phyloP scores from a whole-genome alignment of 768 basidiomycete species.

The Tephrocybe sp. region DNA sequence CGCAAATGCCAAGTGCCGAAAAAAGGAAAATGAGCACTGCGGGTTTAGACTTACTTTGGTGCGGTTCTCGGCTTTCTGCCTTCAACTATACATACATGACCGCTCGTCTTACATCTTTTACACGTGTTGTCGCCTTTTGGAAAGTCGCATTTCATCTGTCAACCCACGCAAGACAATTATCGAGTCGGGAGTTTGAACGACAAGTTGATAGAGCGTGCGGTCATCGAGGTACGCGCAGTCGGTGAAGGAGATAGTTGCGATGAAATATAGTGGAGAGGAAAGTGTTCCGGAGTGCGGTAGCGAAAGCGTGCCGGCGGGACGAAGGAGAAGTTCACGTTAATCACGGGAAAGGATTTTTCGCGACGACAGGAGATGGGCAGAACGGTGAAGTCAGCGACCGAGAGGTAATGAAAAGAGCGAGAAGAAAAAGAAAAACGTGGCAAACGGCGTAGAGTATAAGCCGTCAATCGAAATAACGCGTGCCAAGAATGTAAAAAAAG shows the following conservation, averaged over 20 bases:
- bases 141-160: slow-evolving; percentile 88
- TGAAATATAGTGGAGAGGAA: background rate
- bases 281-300: background rate
- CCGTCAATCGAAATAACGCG: slow-evolving; percentile 14
- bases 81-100: slow-evolving; percentile 81
- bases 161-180: slow-evolving; percentile 7
- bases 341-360: slow-evolving; percentile 13
- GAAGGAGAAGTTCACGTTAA: slow-evolving; percentile 9
- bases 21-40: slow-evolving; percentile 19
- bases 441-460: slow-evolving; percentile 12
- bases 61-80: slow-evolving; percentile 76
- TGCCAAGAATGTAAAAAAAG: slow-evolving; percentile 14
- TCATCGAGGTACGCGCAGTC: too few relatives aligned
- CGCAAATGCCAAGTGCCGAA: slow-evolving; percentile 13
- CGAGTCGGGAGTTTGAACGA: background rate
- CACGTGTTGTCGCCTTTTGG: slow-evolving; percentile 73
- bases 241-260: background rate
- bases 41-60: slow-evolving; percentile 68
- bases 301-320: slow-evolving; percentile 9
- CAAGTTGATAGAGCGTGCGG: too few relatives aligned
- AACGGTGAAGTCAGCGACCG: slow-evolving; percentile 12
- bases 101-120: slow-evolving; percentile 69
- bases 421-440: slow-evolving; percentile 10
- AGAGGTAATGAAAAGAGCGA: slow-evolving; percentile 9
- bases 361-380: slow-evolving; percentile 15